Evolutionary conservation across 176 grass and related monocot species (phyloP).

Genomic region (Triticum timopheevii): DNA sequence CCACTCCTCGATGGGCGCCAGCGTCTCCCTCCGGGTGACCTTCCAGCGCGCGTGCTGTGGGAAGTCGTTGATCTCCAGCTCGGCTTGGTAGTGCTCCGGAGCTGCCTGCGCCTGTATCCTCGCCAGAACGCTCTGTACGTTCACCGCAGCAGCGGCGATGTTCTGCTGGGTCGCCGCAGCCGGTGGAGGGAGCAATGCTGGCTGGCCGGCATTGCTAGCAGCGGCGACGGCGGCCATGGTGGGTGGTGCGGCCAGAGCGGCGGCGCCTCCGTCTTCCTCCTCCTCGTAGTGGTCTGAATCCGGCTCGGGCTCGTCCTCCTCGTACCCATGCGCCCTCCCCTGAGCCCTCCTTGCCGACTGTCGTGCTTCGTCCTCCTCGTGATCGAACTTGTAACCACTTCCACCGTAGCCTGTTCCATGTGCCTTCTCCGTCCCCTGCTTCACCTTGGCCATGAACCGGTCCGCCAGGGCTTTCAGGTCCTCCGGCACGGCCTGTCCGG

Average conservation of each 20-base stretch:
- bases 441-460: conserved; percentile 87
- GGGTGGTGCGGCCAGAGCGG: not conserved
- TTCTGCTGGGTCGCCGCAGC: conserved; percentile 36
- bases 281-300: conserved; percentile 48
- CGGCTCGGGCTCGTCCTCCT: conserved; percentile 89
- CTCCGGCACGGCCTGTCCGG: conserved; percentile 80
- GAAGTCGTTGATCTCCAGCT: conserved; percentile 96
- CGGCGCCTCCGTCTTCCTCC: conserved; percentile 43
- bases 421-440: conserved; percentile 80
- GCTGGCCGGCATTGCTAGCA: conserved; percentile 39
- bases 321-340: conserved; percentile 85
- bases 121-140: conserved; percentile 74
- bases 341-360: conserved; percentile 83
- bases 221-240: conserved; percentile 24
- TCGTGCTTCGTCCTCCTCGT: conserved; percentile 92
- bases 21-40: conserved; percentile 90
- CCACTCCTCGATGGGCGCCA: conserved; percentile 87
- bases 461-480: conserved; percentile 82
- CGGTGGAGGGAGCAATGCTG: conserved; percentile 49
- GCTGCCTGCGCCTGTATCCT: conserved; percentile 91
- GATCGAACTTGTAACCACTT: conserved; percentile 94
- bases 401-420: conserved; percentile 98
- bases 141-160: conserved; percentile 79
- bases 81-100: conserved; percentile 89
- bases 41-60: conserved; percentile 92